Evolutionary conservation across 805 yeast species (phyloP).

Genomic region (Yarrowia porcina): DNA sequence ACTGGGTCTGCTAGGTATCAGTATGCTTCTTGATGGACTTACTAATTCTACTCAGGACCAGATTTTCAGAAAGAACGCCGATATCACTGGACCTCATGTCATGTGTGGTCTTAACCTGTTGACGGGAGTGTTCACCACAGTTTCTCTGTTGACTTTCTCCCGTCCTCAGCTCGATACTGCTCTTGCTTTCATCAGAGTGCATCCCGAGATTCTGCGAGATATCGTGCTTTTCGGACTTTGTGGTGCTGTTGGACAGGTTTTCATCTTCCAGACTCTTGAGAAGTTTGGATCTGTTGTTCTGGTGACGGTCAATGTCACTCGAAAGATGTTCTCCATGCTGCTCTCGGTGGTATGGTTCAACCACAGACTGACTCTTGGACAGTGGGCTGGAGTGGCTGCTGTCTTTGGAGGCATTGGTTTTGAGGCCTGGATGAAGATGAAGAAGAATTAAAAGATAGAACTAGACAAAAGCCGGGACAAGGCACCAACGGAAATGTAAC

Average conservation of each 20-base stretch:
- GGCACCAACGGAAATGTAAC: background rate
- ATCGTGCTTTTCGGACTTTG: constrained; percentile 64
- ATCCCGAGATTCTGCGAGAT: constrained; percentile 58
- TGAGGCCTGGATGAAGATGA: constrained; percentile 60
- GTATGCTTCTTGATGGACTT: constrained; percentile 82
- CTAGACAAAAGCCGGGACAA: background rate
- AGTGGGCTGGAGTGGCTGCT: constrained; percentile 73
- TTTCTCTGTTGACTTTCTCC: constrained; percentile 50
- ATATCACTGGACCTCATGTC: constrained; percentile 79
- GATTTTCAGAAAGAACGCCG: constrained; percentile 47
- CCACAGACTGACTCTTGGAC: constrained; percentile 59
- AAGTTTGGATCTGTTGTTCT: constrained; percentile 79
- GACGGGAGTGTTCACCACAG: constrained; percentile 43
- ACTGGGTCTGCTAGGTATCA: constrained; percentile 51
- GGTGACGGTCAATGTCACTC: constrained; percentile 91
- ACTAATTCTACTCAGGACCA: constrained; percentile 93
- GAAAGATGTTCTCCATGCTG: constrained; percentile 95
- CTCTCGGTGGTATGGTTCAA: constrained; percentile 83
- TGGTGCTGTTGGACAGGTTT: constrained; percentile 93
- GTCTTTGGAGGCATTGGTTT: constrained; percentile 84
- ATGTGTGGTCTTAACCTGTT: constrained; percentile 67
- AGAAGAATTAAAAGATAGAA: too few relatives aligned
- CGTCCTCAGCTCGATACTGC: constrained; percentile 50
- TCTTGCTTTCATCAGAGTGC: constrained; percentile 45
- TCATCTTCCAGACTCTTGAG: constrained; percentile 80